Base-by-base conservation (phyloP, 495 filamentous ascomycete species). In the Tuber indicum region DNA sequence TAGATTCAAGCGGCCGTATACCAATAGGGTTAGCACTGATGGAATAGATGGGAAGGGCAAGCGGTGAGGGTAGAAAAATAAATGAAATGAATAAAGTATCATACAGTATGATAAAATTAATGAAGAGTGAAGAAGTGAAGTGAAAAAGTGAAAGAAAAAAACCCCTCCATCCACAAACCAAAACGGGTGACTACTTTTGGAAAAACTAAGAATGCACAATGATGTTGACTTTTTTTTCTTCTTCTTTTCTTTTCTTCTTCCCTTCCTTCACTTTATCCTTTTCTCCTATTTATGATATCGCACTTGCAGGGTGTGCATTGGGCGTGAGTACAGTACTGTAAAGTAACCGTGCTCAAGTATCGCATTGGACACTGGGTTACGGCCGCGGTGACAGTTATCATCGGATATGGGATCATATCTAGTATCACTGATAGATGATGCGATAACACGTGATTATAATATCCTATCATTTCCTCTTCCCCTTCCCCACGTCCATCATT, bases 171-270 rank as follows among this genome's bases (percentile, higher is more conserved):
- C n/a, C 10, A 9, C 8, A 10, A 26, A 10, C 16, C 58, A 32
- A 32, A 62, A 62, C 58, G 58, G 58, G 58, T 62, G 26, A 32
- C 58, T 62, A 62, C 58, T 32, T 62, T 62, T 62, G 58, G 58
- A 14, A 62, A 32, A 32, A 16, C 58, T 32, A 62, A 7, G 21
- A 62, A 62, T 62, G 58, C 58, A 62, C 58, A 10, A 62, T 62
- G 58, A 32, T 62, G 49, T 52, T 23, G 26, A 14, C n/a, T 58
- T 62, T 32, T 62, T 62, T 32, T 32, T 32, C n/a, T 32, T 14
- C n/a, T n/a, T n/a, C n/a, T n/a, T n/a, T n/a, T n/a, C n/a, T n/a
- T n/a, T n/a, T n/a, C n/a, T n/a, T n/a, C n/a, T n/a, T n/a, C n/a
- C n/a, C n/a, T n/a, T n/a, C n/a, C 23, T 62, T 62, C 23, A 1